phyloP scores from a whole-genome alignment of 2,329 filamentous ascomycete genomes.

The Aspergillus sp. region DNA sequence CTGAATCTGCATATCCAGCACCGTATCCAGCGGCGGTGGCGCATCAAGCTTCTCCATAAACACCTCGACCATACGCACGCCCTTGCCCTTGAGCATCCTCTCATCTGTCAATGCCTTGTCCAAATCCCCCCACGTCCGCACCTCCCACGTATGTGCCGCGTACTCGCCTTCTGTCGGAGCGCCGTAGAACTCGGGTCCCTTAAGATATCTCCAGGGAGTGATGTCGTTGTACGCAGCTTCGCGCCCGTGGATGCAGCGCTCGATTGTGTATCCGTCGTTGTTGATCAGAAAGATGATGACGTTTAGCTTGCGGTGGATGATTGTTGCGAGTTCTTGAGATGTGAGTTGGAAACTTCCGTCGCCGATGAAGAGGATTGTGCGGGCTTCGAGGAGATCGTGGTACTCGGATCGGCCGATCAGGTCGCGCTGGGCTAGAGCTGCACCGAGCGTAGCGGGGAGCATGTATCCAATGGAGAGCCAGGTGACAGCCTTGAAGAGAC shows the following conservation, averaged over 20 bases:
- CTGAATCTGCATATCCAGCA: conserved; percentile 37
- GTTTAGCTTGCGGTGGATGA: conserved; percentile 59
- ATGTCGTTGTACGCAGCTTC: conserved; percentile 61
- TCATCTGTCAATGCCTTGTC: conserved; percentile 44
- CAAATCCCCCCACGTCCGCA: conserved; percentile 53
- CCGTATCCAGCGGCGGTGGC: conserved; percentile 35
- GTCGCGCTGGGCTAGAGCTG: conserved; percentile 55
- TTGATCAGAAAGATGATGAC: conserved; percentile 60
- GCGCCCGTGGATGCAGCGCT: conserved; percentile 61
- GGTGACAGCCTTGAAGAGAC: conserved; percentile 57
- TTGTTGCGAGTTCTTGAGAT: conserved; percentile 67
- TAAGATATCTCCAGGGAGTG: conserved; percentile 56
- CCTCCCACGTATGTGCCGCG: conserved; percentile 46
- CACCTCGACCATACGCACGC: conserved; percentile 49
- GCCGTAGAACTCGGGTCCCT: conserved; percentile 56
- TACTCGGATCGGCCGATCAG: conserved; percentile 20
- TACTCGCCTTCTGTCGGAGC: conserved; percentile 37
- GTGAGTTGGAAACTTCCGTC: conserved; percentile 71
- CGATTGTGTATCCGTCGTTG: conserved; percentile 64
- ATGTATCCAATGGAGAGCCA: conserved; percentile 67
- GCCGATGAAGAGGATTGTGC: conserved; percentile 64
- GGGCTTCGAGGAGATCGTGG: conserved; percentile 28
- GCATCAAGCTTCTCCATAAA: conserved; percentile 46
- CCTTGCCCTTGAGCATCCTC: conserved; percentile 42
- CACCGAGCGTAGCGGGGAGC: conserved; percentile 61